Base-by-base conservation (phyloP, 164 flowering plant genomes). In the Akebia trifoliata region DNA sequence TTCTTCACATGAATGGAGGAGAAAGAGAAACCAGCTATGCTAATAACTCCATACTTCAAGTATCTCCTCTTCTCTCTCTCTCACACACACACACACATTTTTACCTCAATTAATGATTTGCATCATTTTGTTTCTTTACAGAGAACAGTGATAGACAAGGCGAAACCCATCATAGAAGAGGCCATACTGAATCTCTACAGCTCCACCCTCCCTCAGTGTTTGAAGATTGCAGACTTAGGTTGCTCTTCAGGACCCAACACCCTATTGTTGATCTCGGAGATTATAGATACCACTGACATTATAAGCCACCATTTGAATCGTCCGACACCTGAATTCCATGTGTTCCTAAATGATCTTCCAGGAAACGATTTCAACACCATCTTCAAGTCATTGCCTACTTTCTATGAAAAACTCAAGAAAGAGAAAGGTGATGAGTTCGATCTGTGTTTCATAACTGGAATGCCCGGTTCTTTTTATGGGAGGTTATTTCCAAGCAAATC, bases 201-300 rank as follows among this genome's bases (percentile, higher is more conserved):
- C 57, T 36, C 38, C 51, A 51, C 30, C 20, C 22, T 37, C 24
- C 67, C 67, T 2, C 35, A 61, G 21, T 53, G 44, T 50, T 28
- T 78, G 9, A 29, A 56, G 45, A 69, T 84, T 6, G 86, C 83
- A 11, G 90, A 84, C 52, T 29, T 84, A 67, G 86, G 87, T 0
- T 84, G 94, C 51, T 81, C 87, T 20, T 79, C 90, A 1, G 95
- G 90, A 44, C 85, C 84, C 35, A 87, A 87, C 74, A 66, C 95
- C 40, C 26, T 82, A 10, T 47, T 68, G 2, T 66, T 49, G 1
- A 55, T 72, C 1, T 66, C 73, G 1, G 66, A 75, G 30, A 20
- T 84, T 11, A 53, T 87, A 24, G 57, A 66, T 3, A 35, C 59
- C 0, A 64, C 75, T 14, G 59, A 62, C 18, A 31, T 32, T n/a